These are phyloP conservation scores for Floccularia luteovirens DNA, from an alignment of 768 basidiomycete species.

Conservation along the genomic window DNA sequence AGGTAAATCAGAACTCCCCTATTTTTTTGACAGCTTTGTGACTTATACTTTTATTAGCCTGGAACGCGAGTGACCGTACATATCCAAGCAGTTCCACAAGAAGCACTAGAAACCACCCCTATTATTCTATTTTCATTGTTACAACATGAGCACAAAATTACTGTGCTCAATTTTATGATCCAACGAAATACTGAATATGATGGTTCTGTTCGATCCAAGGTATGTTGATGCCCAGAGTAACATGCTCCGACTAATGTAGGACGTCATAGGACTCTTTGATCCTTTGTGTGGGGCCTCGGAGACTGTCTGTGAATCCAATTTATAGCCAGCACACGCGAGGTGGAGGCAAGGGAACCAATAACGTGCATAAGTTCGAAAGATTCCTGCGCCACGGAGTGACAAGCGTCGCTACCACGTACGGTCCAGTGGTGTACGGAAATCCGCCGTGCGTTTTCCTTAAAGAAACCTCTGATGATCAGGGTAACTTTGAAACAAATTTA, in stretches of 20 bases:
- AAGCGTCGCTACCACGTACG: constrained; percentile 82
- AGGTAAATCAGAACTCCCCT: constrained; percentile 37
- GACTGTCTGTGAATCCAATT: constrained; percentile 77
- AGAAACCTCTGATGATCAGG: constrained; percentile 60
- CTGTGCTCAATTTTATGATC: constrained; percentile 86
- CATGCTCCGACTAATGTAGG: constrained; percentile 4
- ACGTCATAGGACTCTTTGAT: constrained; percentile 71
- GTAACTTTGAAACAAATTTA: constrained; percentile 23
- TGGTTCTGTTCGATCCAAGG: constrained; percentile 87
- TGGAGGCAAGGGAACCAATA: constrained; percentile 88
- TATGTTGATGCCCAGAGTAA: constrained; percentile 15
- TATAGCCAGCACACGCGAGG: constrained; percentile 91
- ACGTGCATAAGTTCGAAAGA: constrained; percentile 94
- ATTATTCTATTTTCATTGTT: constrained; percentile 75
- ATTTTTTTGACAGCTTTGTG: background rate
- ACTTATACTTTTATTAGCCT: constrained; percentile 36
- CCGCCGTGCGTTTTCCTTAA: constrained; percentile 72
- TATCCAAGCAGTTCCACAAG: constrained; percentile 67
- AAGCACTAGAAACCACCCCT: constrained; percentile 39
- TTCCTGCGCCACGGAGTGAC: constrained; percentile 80
- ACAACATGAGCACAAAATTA: constrained; percentile 94
- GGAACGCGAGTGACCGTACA: constrained; percentile 76
- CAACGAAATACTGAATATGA: constrained; percentile 94
- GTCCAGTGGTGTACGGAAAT: constrained; percentile 82
- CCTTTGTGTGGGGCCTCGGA: constrained; percentile 83